Evolutionary conservation across 352 stramenopile genomes (phyloP), one percentile per base, ranked within the genome.

Genomic region (Globisporangium nunn): DNA sequence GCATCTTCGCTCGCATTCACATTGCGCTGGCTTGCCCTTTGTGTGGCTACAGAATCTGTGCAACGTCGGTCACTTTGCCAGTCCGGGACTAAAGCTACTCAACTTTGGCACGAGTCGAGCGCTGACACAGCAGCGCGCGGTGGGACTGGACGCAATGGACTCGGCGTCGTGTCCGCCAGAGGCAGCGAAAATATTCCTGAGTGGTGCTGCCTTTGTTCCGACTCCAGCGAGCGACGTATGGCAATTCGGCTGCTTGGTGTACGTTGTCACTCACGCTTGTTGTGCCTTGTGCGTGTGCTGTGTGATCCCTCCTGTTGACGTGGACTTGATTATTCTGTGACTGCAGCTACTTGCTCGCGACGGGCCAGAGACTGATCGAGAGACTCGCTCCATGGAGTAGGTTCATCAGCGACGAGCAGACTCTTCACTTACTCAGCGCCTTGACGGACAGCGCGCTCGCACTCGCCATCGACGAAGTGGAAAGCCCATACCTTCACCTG

Each of bases 201-300:
- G 23, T 2, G 68, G 69, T 18, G 70, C 77, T 3, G 44, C 55
- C 11, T 87, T 85, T 39, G 46, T 61, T 4, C 74, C 78, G 6
- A 88, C 74, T 0, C 53, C 61, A 18, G 63, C 64, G 3, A 82
- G 74, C 5, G 81, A 91, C 63, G 72, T 88, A 37, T 91, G 81
- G 81, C 81, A 91, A 41, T 85, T 91, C 33, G 81, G 81, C 4
- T 91, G 81, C 46, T 62, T 85, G 47, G 67, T 88, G 81, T 91
- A 76, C 39, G 74, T 66, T 29, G 45, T 52, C 12, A 15, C 7
- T 23, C 23, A 23, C 23, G 23, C 23, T 23, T 23, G 17, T 6
- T 17, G 17, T 14, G 28, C 47, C 4, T 7, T 40, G 11, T 4
- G 46, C 58, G 35, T 17, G 35, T 49, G 1, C 51, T n/a, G 29